Evolutionary conservation across 176 grass and related monocot species (phyloP).

Genomic region (Pharus latifolius): DNA sequence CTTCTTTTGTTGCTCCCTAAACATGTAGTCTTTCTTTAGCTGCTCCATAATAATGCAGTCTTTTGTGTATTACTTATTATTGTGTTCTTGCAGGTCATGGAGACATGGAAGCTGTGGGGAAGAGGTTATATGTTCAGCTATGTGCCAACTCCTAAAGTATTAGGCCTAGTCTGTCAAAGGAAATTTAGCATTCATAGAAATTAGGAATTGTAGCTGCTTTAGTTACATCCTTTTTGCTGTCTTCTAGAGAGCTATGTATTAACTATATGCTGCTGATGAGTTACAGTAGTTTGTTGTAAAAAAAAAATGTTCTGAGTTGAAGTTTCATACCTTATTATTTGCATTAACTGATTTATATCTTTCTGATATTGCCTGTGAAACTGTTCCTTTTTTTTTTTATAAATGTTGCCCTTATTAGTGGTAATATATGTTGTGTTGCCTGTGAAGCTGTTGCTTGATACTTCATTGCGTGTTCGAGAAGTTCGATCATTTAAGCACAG

Average conservation of each 20-base stretch:
- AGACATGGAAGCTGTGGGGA: not conserved
- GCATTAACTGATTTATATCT: not conserved
- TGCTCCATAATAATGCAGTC: not conserved
- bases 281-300: not conserved
- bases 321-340: not conserved
- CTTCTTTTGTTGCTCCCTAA: not conserved
- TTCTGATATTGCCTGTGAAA: not conserved
- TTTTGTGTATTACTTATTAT: not conserved
- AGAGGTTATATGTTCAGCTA: not conserved
- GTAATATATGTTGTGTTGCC: no score
- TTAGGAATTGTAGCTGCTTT: not conserved
- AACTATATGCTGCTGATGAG: not conserved
- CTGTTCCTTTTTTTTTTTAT: no score
- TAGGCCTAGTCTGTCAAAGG: not conserved
- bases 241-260: not conserved
- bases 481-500: no score
- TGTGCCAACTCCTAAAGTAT: not conserved
- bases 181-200: not conserved
- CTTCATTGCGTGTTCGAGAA: not conserved
- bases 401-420: no score
- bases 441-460: no score
- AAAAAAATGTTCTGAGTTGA: not conserved
- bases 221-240: not conserved
- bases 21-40: not conserved
- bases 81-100: slow-evolving; percentile 1